Percentiles rank a stretch among this genome's conserved stretches.
phyloP scores from a whole-genome alignment of 805 yeast genomes.

The Blastobotrys americana region DNA sequence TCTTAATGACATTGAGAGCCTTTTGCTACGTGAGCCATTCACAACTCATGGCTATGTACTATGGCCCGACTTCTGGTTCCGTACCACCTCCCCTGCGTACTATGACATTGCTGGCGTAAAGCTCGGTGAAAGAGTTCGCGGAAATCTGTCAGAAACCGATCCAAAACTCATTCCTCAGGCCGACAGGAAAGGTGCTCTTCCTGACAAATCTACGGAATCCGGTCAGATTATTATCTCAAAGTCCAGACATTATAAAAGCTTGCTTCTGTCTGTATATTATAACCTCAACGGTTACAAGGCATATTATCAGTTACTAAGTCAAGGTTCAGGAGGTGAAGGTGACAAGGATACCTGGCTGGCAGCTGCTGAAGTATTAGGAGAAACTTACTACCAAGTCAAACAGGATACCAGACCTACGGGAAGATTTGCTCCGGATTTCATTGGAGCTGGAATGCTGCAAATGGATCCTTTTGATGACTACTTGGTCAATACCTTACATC shows the following conservation, averaged over 20 bases:
- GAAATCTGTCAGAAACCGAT: conserved; percentile 34
- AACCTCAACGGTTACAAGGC: conserved; percentile 55
- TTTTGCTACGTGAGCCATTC: conserved; percentile 56
- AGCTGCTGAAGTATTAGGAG: conserved; percentile 55
- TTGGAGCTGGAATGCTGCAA: conserved; percentile 73
- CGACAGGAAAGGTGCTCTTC: conserved; percentile 60
- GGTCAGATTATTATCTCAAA: conserved; percentile 61
- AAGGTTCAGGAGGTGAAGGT: conserved; percentile 69
- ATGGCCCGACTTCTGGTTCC: conserved; percentile 89
- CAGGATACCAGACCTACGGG: conserved; percentile 36
- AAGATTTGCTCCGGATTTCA: conserved; percentile 35
- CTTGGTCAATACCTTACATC: conserved; percentile 7
- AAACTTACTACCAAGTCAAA: conserved; percentile 50
- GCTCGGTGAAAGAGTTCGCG: conserved; percentile 36
- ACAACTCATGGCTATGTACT: conserved; percentile 42
- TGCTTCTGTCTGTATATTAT: conserved; percentile 57
- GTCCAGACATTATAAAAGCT: conserved; percentile 46
- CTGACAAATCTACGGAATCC: conserved; percentile 62
- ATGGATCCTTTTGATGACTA: conserved; percentile 61
- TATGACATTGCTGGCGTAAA: conserved; percentile 60
- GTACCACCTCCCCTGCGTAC: conserved; percentile 68
- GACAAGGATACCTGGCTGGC: conserved; percentile 74
- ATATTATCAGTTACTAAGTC: conserved; percentile 53
- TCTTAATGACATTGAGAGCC: conserved; percentile 50
- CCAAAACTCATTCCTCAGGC: conserved; percentile 40